These are phyloP conservation scores for Cronartium quercuum DNA, from an alignment of 1,284 basidiomycete genomes.

Conservation along the genomic window DNA sequence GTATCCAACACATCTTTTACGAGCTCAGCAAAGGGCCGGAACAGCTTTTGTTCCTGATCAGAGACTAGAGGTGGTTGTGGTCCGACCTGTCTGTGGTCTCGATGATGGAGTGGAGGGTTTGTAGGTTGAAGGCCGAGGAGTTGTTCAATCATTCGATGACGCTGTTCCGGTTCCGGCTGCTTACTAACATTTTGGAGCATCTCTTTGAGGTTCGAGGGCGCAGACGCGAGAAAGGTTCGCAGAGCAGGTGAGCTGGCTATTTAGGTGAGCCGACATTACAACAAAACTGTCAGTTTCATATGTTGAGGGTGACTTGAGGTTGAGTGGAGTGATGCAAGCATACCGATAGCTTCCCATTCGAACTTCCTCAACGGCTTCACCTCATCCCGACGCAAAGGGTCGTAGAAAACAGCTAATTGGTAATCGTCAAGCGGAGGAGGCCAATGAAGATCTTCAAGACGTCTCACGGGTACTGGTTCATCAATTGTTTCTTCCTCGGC, in stretches of 20 bases:
- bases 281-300: not conserved
- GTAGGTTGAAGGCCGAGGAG: not conserved
- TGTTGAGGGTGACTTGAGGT: not conserved
- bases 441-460: conserved; percentile 7
- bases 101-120: not conserved
- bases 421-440: conserved; percentile 5
- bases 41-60: not conserved
- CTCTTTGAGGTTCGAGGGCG: not conserved
- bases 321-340: not conserved
- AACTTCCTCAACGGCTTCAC: conserved; percentile 24
- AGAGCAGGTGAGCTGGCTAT: not conserved
- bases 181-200: not conserved
- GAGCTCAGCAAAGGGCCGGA: not conserved
- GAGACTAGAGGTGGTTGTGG: too few species aligned
- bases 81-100: too few species aligned
- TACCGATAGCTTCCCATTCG: conserved; percentile 30
- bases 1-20: not conserved
- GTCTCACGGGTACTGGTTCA: conserved; percentile 5
- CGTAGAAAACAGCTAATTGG: not conserved
- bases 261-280: not conserved
- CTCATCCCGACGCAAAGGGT: conserved; percentile 23
- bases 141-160: not conserved
- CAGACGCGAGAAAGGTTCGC: not conserved
- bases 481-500: not conserved
- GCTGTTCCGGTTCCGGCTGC: not conserved